Base-by-base conservation (phyloP, 1,284 basidiomycete genomes). In the Coniferiporia sulphurascens region DNA sequence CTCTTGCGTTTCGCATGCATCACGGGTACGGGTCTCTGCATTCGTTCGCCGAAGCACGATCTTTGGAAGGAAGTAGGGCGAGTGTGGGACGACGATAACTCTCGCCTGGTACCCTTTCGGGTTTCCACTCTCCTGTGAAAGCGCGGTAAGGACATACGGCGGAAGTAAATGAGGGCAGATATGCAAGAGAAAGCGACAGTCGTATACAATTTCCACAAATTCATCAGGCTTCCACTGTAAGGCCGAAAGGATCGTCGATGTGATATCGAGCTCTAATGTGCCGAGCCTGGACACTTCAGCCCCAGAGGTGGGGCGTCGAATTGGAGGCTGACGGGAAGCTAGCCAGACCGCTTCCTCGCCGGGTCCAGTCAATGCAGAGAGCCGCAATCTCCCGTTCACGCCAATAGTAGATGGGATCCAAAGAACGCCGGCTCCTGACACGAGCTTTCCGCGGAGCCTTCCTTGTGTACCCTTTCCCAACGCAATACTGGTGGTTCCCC, bases 371-470 rank as follows among this genome's bases (percentile, higher is more conserved):
- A 34, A 32, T 32, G 38, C 17, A 22, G 43, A 22, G 27, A 48
- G 32, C 22, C 60, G 59, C 35, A 64, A 59, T 22, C 36, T 15
- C 12, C 62, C 63, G 41, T 60, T 56, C 4, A 32, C n/a, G 43
- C 35, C 36, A 45, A 74, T 60, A 12, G 62, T 45, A 10, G 83
- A 77, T 7, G 85, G 85, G 2, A 73, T 73, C 84, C 84, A 90
- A 35, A 82, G 66, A 2, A 90, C 87, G 13, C 81, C 78, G 12
- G 75, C 81, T 5, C 86, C 88, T 1, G 78, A 79, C 2, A 71
- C 69, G 58, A 82, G 78, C 19, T 65, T 55, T 36, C 44, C 44
- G 1, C 67, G 66, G 10, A 19, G 38, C n/a, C 13, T 32, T n/a
- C 22, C 27, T 27, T 27, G 27, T 27, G 27, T 27, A 5, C 27